phyloP scores from a whole-genome alignment of 2,329 filamentous ascomycete genomes.

The Hypoxylon sp. region DNA sequence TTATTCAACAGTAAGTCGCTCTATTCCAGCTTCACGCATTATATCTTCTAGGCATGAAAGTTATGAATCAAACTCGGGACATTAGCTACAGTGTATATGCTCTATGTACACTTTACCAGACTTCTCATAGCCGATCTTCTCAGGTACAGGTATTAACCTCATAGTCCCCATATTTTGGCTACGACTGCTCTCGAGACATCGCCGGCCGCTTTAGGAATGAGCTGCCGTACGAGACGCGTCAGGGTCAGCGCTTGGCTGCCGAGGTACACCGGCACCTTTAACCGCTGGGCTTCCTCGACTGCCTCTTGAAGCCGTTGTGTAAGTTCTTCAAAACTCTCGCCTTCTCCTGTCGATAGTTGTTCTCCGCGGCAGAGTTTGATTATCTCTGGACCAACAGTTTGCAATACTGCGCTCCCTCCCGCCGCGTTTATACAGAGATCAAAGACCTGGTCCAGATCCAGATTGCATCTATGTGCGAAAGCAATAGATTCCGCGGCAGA shows the following conservation, averaged over 20 bases:
- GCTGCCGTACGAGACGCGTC: constrained; percentile 52
- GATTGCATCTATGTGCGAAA: constrained; percentile 58
- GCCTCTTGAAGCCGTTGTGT: constrained; percentile 56
- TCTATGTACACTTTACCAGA: neutral
- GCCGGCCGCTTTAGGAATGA: constrained; percentile 39
- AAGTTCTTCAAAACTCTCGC: constrained; percentile 51
- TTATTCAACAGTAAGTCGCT: constrained; percentile 9
- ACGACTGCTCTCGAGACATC: constrained; percentile 46
- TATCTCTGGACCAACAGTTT: constrained; percentile 57
- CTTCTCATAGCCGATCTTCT: neutral
- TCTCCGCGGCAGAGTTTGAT: constrained; percentile 56
- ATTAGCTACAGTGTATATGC: neutral
- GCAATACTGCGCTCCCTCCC: constrained; percentile 60
- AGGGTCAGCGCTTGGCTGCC: constrained; percentile 59
- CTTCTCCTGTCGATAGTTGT: constrained; percentile 33
- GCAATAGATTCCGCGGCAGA: constrained; percentile 61
- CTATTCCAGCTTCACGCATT: neutral
- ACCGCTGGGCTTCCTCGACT: constrained; percentile 60
- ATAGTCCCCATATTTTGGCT: constrained; percentile 50
- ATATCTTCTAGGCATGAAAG: neutral
- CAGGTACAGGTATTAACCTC: constrained; percentile 27
- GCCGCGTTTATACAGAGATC: constrained; percentile 64
- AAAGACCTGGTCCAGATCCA: constrained; percentile 63
- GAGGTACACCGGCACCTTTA: constrained; percentile 60
- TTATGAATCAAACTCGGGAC: neutral